Base-by-base conservation (phyloP, 139 green algal species). In the Deuterostichococcus epilithicus region DNA sequence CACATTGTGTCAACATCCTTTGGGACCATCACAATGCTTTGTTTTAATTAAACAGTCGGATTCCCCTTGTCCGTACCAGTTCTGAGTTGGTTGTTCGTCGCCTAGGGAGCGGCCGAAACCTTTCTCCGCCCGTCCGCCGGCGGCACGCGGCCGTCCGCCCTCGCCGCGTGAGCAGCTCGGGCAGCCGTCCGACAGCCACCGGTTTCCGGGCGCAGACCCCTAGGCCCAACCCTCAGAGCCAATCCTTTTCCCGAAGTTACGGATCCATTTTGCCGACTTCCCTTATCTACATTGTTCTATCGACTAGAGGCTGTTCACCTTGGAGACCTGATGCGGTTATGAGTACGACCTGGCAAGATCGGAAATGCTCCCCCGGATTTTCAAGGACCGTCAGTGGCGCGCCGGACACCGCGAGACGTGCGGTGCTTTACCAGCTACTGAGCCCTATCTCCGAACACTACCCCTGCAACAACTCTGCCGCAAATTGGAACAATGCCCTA, bases 41-140 rank as follows among this genome's bases (percentile, higher is more conserved):
- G 90, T 97, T 97, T 94, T 95, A 95, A 97, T 95, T 96, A 96
- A 94, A 96, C 91, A 96, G 91, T 96, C 91, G 89, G 91, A 96
- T 94, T 94, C 91, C 91, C 91, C 91, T 95, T 95, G 91, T 96
- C 90, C 91, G 89, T 93, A 94, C 91, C 90, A 96, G 91, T 95
- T 96, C 92, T 97, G 89, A 95, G 89, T 91, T 83, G 91, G 88
- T 90, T 94, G 92, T 95, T 97, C 86, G 83, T 90, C 84, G 87
- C 86, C 79, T 85, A 91, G 84, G 82, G 85, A 91, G 87, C 90
- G 84, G 81, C 83, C 77, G 78, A 83, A 88, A 78, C 82, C 82
- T 90, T 84, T 86, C 87, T 88, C 79, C 85, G 75, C 82, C 86
- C 85, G 70, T 92, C 88, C 84, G 75, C 87, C 81, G 47, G 74